Percentiles rank a stretch among this genome's conserved stretches.
phyloP scores from a whole-genome alignment of 2,329 filamentous ascomycete genomes.

The Claviceps sp. region DNA sequence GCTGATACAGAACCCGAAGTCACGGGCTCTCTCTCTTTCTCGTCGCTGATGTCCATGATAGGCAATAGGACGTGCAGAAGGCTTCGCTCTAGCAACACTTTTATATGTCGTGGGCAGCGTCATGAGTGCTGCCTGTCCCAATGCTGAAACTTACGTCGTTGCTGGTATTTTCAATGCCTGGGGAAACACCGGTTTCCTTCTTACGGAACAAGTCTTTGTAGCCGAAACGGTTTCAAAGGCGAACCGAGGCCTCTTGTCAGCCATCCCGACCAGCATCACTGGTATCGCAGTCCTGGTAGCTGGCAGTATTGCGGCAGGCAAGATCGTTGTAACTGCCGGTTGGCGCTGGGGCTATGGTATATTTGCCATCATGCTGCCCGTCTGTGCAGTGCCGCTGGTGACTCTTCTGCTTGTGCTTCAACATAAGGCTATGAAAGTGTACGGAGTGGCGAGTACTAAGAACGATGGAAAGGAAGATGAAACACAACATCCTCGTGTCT shows the following conservation, averaged over 20 bases:
- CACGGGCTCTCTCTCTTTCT: background rate
- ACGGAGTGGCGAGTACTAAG: background rate
- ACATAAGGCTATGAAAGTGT: conserved; percentile 13
- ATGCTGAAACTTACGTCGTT: conserved; percentile 38
- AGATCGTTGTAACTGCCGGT: conserved; percentile 20
- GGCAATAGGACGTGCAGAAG: conserved; percentile 43
- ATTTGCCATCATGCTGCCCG: conserved; percentile 26
- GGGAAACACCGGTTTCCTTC: conserved; percentile 26
- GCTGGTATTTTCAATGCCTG: conserved; percentile 48
- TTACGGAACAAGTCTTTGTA: conserved; percentile 36
- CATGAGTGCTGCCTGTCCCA: conserved; percentile 42
- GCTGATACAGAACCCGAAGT: background rate
- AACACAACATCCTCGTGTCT: conserved; percentile 7
- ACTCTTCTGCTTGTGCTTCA: conserved; percentile 19
- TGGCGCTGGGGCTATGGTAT: conserved; percentile 30
- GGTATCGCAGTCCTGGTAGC: conserved; percentile 20
- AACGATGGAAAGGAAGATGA: conserved; percentile 4
- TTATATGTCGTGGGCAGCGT: conserved; percentile 31
- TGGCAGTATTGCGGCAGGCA: conserved; percentile 19
- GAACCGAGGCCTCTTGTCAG: conserved; percentile 46
- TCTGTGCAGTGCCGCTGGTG: conserved; percentile 19
- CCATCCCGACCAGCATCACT: conserved; percentile 36
- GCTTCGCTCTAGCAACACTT: conserved; percentile 26
- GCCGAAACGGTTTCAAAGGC: conserved; percentile 47
- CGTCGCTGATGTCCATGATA: background rate